Evolutionary conservation across 176 grass and related monocot species (phyloP), one percentile per base, ranked within the genome.

Genomic region (Zea luxurians): DNA sequence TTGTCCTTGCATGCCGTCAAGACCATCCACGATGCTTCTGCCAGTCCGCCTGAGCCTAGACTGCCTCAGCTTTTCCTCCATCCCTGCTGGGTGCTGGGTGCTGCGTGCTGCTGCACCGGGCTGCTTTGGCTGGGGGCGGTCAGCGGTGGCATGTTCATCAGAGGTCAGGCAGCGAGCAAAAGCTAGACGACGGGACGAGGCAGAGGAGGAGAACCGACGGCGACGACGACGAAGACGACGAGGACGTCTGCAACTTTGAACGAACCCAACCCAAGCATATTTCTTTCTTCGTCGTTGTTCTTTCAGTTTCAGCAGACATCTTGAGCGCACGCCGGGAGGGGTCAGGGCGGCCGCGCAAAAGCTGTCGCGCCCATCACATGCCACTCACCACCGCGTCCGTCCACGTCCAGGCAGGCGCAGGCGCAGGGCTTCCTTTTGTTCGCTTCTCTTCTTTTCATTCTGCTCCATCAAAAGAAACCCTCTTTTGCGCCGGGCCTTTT

Each of bases 361-460:
- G 87, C 87, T 89, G 87, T 38, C 43, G 68, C 50, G 68, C 50
- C 72, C 78, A 78, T 89, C 87, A 89, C 87, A 85, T 89, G 87
- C 78, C 78, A 78, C 87, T 85, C 54, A 76, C 27, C 18, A 35
- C 45, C 63, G 18, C 37, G 3, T 59, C 50, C 21, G 12, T 53
- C 76, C 59, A 27, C 27, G 27, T 27, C 27, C 27, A 27, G 27
- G 27, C 27, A 27, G 27, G 27, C 27, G 27, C 27, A 27, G 27
- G 27, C 27, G 27, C 64, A 57, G 49, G 61, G 36, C 53, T 78
- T 48, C 71, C 87, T 89, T 89, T 85, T 85, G 87, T 82, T 88
- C 42, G 61, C 71, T 66, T 85, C 82, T 82, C 87, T 89, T 89
- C 87, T 89, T 89, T 89, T 89, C 73, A 89, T 78, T 85, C 78